Base-by-base conservation (phyloP, 129 eudicot species). In the Centaurea solstitialis region DNA sequence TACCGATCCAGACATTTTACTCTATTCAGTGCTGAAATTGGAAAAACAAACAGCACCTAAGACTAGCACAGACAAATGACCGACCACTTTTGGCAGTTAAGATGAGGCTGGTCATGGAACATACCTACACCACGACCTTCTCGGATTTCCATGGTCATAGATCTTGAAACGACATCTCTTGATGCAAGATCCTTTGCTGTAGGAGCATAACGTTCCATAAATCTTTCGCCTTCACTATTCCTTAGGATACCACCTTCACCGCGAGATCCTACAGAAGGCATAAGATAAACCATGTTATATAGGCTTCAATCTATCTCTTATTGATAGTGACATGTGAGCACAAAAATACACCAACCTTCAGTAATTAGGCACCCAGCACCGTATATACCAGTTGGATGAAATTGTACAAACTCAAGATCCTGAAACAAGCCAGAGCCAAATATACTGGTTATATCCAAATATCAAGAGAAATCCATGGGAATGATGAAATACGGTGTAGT, bases 111-210 rank as follows among this genome's bases (percentile, higher is more conserved):
- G 61, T 21, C 33, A 76, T 41, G 18, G 23, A 38, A 75, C 92
- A 75, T 93, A 96, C 99, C 99, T 81, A 96, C 99, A 88, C 99
- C 99, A 87, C 99, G 99, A 47, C 99, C 99, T 91, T 96, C 99
- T 10, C 99, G 90, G 72, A 96, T 96, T 87, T 96, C 99, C 99
- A 96, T 96, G 23, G 99, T 96, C 99, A 96, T 96, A 47, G 99
- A 96, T 83, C 99, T 89, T 74, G 99, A 96, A 74, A 95, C 99
- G 26, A 95, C 99, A 82, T 95, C 99, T 82, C 99, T 91, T 45
- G 99, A 96, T 23, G 99, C 99, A 87, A 96, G 98, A 87, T 96
- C 99, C 91, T 96, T 96, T 9, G 99, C 99, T 23, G 99, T 93
- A 39, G 99, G 99, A 76, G 99, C 99, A 87, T 96, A 96, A 17